Base-by-base conservation (phyloP, 2,329 filamentous ascomycete genomes). In the Ascochyta viciae-villosae region DNA sequence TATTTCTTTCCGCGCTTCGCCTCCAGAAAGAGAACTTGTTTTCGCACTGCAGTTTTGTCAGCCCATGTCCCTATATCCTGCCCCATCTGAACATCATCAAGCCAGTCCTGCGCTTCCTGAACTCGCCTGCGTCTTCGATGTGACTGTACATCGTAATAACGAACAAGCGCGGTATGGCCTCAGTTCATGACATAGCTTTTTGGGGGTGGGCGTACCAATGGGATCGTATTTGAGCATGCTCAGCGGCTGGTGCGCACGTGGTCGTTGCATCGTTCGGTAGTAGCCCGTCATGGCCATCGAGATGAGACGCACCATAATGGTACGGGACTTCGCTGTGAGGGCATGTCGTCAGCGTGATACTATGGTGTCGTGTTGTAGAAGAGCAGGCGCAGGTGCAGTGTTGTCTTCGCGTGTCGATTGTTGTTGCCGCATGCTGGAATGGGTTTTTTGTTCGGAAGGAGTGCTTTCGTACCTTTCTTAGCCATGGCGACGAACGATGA, bases 141-240 rank as follows among this genome's bases (percentile, higher is more conserved):
- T 16, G 6, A 7, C 8, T 16, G 5, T 9, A 35, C 3, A 6
- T 16, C 8, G 33, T 16, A 8, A 6, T 6, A 10, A 35, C 4
- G 31, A 16, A 9, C 6, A 35, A 7, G 33, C 8, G 33, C n/a
- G 15, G 2, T 19, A 19, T 19, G 19, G 19, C 19, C 19, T 3
- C 19, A 3, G 3, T 19, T 19, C 19, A 19, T 3, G 19, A 3
- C 19, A 19, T 19, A 19, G 19, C 19, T 19, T 19, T 19, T 3
- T 19, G 19, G 23, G 16, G 23, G 19, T 12, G 13, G 40, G 42
- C 85, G 64, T 87, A 96, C 91, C 89, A 63, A 99, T 93, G 38
- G 95, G 95, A 75, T 99, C 95, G 79, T 99, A 99, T 83, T 99
- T 99, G 69, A 99, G 82, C 92, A 99, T 95, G 81, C 92, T 96